Evolutionary conservation across 2,329 filamentous ascomycete genomes (phyloP).

Genomic region (Exophiala sideris): DNA sequence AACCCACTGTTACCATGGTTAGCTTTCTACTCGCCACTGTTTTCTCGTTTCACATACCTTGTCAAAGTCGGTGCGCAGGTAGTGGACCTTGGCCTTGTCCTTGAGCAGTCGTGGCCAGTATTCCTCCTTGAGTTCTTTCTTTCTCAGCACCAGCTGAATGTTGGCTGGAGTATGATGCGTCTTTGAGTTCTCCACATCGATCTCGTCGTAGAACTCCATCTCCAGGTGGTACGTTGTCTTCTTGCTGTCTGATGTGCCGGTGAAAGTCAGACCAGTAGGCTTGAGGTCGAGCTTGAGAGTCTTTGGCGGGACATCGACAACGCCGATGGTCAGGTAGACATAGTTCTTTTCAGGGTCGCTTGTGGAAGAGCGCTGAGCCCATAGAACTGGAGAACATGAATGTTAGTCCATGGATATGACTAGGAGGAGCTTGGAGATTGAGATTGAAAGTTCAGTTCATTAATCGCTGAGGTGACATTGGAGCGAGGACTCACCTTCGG

Average conservation of each 20-base stretch:
- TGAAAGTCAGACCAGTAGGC: slow-evolving; percentile 73
- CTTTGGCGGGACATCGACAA: slow-evolving; percentile 74
- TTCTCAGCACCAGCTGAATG: slow-evolving; percentile 85
- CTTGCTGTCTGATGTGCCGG: slow-evolving; percentile 75
- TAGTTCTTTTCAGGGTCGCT: slow-evolving; percentile 84
- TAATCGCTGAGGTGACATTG: slow-evolving; percentile 2
- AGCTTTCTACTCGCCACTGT: not conserved
- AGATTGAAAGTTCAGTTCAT: slow-evolving; percentile 23
- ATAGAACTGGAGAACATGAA: slow-evolving; percentile 66
- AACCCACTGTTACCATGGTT: slow-evolving; percentile 64
- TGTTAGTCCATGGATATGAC: slow-evolving; percentile 2
- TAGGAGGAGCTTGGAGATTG: slow-evolving; percentile 2
- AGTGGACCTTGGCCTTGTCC: slow-evolving; percentile 84
- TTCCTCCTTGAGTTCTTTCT: slow-evolving; percentile 93
- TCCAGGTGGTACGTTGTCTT: slow-evolving; percentile 84
- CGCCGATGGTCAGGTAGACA: slow-evolving; percentile 87
- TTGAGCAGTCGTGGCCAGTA: slow-evolving; percentile 96
- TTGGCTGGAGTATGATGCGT: slow-evolving; percentile 84
- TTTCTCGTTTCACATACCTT: slow-evolving; percentile 57
- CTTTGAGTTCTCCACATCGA: slow-evolving; percentile 80
- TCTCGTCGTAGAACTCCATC: slow-evolving; percentile 85
- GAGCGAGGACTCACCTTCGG: slow-evolving; percentile 44
- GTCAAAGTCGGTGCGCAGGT: slow-evolving; percentile 97
- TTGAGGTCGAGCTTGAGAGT: slow-evolving; percentile 81
- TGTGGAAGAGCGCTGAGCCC: slow-evolving; percentile 91